These are phyloP conservation scores for Plectosphaerella cucumerina DNA, from an alignment of 2,329 filamentous ascomycete species.

Conservation along the genomic window DNA sequence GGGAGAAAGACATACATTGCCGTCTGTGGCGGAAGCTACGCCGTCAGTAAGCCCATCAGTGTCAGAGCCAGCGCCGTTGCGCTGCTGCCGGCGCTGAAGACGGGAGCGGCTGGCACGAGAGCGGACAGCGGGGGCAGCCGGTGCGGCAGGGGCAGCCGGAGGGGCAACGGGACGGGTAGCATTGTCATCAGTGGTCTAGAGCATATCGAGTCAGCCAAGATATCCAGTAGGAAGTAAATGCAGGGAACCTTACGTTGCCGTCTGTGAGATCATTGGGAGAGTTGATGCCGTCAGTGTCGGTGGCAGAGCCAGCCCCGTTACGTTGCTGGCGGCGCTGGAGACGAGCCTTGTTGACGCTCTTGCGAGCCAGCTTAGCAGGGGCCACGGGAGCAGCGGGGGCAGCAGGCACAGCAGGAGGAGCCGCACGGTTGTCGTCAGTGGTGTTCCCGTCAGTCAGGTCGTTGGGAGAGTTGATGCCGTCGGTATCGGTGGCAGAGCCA, in stretches of 20 bases:
- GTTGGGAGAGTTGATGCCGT: background rate
- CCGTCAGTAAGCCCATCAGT: background rate
- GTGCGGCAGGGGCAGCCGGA: background rate
- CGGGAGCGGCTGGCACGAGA: background rate
- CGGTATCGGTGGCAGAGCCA: background rate
- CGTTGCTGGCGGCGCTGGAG: background rate
- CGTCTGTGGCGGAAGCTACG: background rate
- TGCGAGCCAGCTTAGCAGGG: background rate
- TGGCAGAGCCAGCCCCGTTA: background rate
- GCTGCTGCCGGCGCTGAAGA: background rate
- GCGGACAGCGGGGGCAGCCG: background rate
- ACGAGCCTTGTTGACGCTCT: background rate
- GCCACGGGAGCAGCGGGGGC: background rate
- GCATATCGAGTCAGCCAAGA: too few species aligned
- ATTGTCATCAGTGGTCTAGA: too few species aligned
- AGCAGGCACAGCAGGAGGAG: background rate
- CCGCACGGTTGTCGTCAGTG: background rate
- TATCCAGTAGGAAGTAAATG: too few species aligned
- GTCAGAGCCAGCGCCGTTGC: background rate
- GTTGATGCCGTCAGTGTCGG: background rate
- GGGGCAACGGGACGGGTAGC: too few species aligned
- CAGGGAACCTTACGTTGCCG: too few species aligned
- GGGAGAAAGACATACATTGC: too few species aligned
- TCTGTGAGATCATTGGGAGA: too few species aligned
- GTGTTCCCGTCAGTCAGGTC: background rate